Base-by-base conservation (phyloP, 1,284 basidiomycete genomes). In the Garcileccinum viscosum region DNA sequence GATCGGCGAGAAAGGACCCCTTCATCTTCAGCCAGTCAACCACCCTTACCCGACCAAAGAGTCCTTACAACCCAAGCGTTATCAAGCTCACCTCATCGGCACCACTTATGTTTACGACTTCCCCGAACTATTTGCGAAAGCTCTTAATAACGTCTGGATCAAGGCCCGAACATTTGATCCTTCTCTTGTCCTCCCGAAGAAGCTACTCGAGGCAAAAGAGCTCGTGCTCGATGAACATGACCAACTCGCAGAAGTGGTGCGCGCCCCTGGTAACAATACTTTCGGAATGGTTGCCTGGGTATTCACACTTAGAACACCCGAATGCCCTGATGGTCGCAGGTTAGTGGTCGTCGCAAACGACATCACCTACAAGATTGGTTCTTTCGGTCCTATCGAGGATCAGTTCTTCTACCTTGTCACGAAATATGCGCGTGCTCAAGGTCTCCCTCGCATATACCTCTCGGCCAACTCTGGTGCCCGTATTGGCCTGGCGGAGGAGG, bases 201-300 rank as follows among this genome's bases (percentile, higher is more conserved):
- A 90, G 70, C 86, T 95, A 65, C 84, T 99, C 66, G 89, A 93
- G 75, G 93, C 95, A 30, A 90, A 90, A 75, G 97, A 99, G 81
- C 90, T 99, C 59, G 92, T 98, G n/a, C 84, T 96, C 40, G 97
- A 98, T 78, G 97, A 99, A 82, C 88, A 96, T 75, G 95, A 96
- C 75, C 89, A 95, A 75, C 88, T 99, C 32, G 87, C 90, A 35
- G 95, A 98, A 82, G 94, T 99, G 66, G 92, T 94, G 75, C 90
- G 98, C 67, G 90, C 95, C 2, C 94, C 96, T 27, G 98, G 98
- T 40, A 95, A 94, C 80, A 99, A 99, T 84, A 91, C 88, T 42
- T 95, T 95, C 78, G 98, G 98, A 79, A 99, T 99, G 97, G 95
- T 99, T 66, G 97, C 92, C 12, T 99, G 98, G 98, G 91, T 98